A percentile compares a stretch with the other conserved stretches of the same genome.
These are phyloP conservation scores for Cryptococcus floricola DNA, from an alignment of 1,284 basidiomycete genomes.

Conservation along the genomic window DNA sequence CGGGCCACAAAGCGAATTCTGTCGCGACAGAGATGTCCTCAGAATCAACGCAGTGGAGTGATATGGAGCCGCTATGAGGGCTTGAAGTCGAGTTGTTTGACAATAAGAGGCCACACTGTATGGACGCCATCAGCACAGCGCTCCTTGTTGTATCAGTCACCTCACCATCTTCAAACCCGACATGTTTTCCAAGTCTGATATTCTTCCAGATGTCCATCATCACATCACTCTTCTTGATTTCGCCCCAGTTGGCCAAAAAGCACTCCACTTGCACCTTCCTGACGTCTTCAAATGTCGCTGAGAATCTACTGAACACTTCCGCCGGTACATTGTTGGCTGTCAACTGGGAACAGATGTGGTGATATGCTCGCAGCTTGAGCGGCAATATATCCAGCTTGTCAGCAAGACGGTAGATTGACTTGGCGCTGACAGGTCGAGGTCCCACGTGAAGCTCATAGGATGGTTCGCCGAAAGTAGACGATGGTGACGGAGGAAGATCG, in stretches of 20 bases:
- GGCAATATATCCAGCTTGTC: constrained; percentile 57
- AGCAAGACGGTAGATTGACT: constrained; percentile 81
- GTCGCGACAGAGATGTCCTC: background rate
- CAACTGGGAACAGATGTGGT: constrained; percentile 72
- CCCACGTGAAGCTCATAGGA: constrained; percentile 35
- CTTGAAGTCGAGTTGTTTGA: constrained; percentile 31
- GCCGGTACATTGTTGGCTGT: constrained; percentile 75
- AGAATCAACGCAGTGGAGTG: constrained; percentile 7
- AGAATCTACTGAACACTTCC: constrained; percentile 81
- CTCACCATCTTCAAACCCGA: constrained; percentile 61
- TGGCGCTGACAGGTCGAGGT: constrained; percentile 77
- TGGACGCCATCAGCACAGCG: background rate
- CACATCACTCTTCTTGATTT: constrained; percentile 70
- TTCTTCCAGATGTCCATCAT: constrained; percentile 81
- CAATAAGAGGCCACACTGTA: constrained; percentile 31
- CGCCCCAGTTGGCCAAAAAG: constrained; percentile 74
- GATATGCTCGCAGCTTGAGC: constrained; percentile 42
- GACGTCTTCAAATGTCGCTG: constrained; percentile 75
- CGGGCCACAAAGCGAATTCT: background rate
- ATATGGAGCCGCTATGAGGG: constrained; percentile 14
- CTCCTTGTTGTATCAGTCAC: background rate
- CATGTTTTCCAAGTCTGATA: constrained; percentile 71
- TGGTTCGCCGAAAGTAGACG: background rate
- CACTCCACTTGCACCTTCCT: constrained; percentile 71
- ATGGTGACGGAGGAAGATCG: background rate